These are phyloP conservation scores for Puccinellia tenuiflora DNA, from an alignment of 176 grass and related monocot genomes.

Conservation along the genomic window DNA sequence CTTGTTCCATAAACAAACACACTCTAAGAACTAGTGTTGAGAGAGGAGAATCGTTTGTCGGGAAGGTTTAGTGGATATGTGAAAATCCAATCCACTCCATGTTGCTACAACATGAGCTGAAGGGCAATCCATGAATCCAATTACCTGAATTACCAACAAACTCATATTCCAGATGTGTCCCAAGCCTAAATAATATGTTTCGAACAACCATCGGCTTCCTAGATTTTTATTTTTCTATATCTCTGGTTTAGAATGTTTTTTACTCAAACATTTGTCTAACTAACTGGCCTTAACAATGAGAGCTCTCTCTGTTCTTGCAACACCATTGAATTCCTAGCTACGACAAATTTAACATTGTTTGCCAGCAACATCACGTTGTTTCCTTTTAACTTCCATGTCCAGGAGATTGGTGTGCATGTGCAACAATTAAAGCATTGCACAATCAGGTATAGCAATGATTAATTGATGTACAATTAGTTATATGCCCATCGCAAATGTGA, in stretches of 20 bases:
- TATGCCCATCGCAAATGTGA: no score
- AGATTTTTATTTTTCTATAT: background rate
- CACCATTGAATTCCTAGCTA: background rate
- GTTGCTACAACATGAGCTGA: background rate
- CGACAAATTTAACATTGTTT: background rate
- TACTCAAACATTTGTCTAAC: background rate
- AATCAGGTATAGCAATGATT: background rate
- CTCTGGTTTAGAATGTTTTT: no score
- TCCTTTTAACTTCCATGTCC: background rate
- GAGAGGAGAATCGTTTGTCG: no score
- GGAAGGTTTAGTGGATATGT: background rate
- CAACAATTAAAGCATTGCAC: background rate
- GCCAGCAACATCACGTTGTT: background rate
- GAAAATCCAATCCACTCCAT: background rate
- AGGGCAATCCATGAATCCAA: background rate
- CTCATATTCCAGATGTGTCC: background rate
- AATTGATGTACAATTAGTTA: no score
- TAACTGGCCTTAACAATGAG: background rate
- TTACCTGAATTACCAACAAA: background rate
- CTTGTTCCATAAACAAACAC: no score
- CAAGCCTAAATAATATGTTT: background rate
- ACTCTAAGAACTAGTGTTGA: no score
- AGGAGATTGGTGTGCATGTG: background rate
- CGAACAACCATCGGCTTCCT: background rate
- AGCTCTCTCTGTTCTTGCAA: background rate